Base-by-base conservation (phyloP, 1,139 yeast genomes). In the Pichia inconspicua region DNA sequence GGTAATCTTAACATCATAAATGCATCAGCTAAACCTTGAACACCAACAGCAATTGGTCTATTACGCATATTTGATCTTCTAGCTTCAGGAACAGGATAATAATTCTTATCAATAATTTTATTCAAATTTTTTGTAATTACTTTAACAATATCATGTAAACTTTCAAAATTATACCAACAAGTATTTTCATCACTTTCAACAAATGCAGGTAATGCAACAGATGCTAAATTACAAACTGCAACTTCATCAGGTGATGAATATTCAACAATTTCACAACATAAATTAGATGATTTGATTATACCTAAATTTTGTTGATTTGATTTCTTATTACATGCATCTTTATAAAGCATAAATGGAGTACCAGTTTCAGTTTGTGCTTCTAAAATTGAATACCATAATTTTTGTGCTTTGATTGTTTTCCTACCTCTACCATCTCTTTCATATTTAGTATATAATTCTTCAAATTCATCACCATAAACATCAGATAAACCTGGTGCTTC, bases 291-390 rank as follows among this genome's bases (percentile, higher is more conserved):
- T 62, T 78, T 77, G 58, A 78, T 78, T 40, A 74, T 66, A 58
- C 83, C 83, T 63, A 77, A 70, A 61, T 78, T 77, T 70, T 76
- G 70, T 64, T 78, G 83, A 63, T 78, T 78, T 47, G 80, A 67
- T 62, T 78, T 78, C 50, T 64, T 53, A 65, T 78, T 78, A 67
- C 82, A 77, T 27, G 82, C 74, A 66, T 78, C 83, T 61, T 78
- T 78, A 66, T 76, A 78, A 48, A 78, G 65, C 80, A 78, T 75
- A 65, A 75, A 78, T 45, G 83, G 83, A 52, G 79, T 77, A 59
- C 83, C 83, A 25, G 83, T 78, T 66, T 78, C 83, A 43, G 80
- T 77, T 63, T 78, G 83, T 39, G 81, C 74, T 58, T 76, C 81
- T 57, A 78, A 66, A 46, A 78, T 76, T 44, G 78, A 71, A 55